Conservation (phyloP, 495 filamentous ascomycete species). For the Trichoderma erinaceum region DNA sequence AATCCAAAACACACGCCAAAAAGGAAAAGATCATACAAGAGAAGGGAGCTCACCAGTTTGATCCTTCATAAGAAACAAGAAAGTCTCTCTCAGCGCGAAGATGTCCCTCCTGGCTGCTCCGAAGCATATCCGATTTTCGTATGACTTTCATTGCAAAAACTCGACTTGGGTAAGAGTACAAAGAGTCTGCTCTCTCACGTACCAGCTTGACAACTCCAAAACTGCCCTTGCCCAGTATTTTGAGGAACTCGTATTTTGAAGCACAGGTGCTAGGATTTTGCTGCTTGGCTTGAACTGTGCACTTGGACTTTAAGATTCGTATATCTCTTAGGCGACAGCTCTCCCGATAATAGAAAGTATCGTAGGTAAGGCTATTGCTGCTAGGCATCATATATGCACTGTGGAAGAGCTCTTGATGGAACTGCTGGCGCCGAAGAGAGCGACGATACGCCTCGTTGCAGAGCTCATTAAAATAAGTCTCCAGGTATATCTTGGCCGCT, state of each 20-base stretch:
- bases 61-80: slow-evolving; percentile 74
- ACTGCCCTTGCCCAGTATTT: slow-evolving; percentile 88
- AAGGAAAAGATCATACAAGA: background rate
- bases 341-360: slow-evolving; percentile 59
- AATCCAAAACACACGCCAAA: background rate
- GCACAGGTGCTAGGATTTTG: slow-evolving; percentile 23
- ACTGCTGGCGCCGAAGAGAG: slow-evolving; percentile 55
- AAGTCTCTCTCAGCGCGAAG: slow-evolving; percentile 88
- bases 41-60: slow-evolving; percentile 54
- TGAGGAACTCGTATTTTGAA: slow-evolving; percentile 69
- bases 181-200: slow-evolving; percentile 47
- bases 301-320: slow-evolving; percentile 60
- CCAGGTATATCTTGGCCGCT: slow-evolving; percentile 79
- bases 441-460: slow-evolving; percentile 52
- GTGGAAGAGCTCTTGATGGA: slow-evolving; percentile 58
- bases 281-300: slow-evolving; percentile 33
- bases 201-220: slow-evolving; percentile 89
- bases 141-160: slow-evolving; percentile 97
- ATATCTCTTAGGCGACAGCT: slow-evolving; percentile 68
- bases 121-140: slow-evolving; percentile 83
- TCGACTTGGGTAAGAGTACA: slow-evolving; percentile 26
- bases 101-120: slow-evolving; percentile 86
- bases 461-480: slow-evolving; percentile 70
- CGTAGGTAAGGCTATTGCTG: slow-evolving; percentile 49
- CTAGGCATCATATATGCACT: slow-evolving; percentile 44